Base-by-base conservation (phyloP, 805 yeast genomes). In the Candida maesae region DNA sequence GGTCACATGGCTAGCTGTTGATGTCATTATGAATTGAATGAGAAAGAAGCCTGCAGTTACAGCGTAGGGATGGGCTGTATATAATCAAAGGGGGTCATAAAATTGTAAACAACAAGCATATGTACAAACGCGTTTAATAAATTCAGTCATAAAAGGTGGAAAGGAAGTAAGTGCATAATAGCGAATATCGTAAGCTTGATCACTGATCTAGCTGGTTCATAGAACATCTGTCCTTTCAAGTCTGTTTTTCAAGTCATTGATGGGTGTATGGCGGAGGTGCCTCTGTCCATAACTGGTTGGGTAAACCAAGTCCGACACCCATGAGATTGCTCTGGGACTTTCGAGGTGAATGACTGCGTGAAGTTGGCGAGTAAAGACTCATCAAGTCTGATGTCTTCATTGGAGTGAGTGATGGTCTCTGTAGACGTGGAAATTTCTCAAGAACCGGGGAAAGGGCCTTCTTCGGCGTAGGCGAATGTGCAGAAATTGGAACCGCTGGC, bases 321-420 rank as follows among this genome's bases (percentile, higher is more conserved):
- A 47, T 31, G 17, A 55, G 21, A 33, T 53, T 48, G 21, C 50
- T 46, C 34, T 55, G 58, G 2, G 60, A 56, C 32, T 56, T 53
- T 28, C 52, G 41, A 31, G 60, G 59, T 9, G 59, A 55, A 17
- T 41, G 49, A 1, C 48, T 33, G 17, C 53, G 36, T 3, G 45
- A 41, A 16, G 35, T n/a, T 19, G 47, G 45, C n/a, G 45, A 35
- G 17, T 49, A 45, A 6, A 50, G 26, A 29, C 30, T 35, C 31
- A 32, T 36, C 11, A 39, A 17, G 12, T 39, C 46, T 4, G 49
- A 25, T 26, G 35, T 42, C 32, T 42, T 44, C 34, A 52, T 34
- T n/a, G 52, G 47, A 7, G 47, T 36, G n/a, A 51, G 14, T 21
- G 55, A 31, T 2, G 46, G 52, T 35, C 28, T 33, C 23, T 29